A percentile compares a stretch with the other conserved stretches of the same genome.
Conservation (phyloP, 257 asterid species). For the Fraxinus anomala region DNA sequence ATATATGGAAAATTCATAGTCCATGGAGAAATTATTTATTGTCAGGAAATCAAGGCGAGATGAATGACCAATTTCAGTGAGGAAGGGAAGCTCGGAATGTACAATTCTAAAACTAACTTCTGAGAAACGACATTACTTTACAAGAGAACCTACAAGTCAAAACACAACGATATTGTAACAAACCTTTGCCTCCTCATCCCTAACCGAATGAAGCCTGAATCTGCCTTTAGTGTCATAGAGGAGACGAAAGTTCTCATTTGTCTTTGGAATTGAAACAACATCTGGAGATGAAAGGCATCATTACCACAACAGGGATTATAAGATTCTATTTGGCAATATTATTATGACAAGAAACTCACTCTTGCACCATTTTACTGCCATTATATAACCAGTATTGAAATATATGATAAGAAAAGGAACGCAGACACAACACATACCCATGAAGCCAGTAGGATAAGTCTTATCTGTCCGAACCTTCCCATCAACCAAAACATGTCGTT, state of each 20-base stretch:
- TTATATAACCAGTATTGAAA: neutral
- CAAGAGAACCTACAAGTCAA: neutral
- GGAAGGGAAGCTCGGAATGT: neutral
- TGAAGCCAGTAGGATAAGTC: neutral
- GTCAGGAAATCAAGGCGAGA: neutral
- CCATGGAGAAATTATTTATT: neutral
- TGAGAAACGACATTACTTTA: too few relatives aligned
- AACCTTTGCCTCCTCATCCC: constrained; percentile 44
- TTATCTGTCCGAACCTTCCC: neutral
- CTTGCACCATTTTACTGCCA: neutral
- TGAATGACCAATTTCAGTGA: neutral
- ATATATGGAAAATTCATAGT: neutral
- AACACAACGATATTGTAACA: neutral
- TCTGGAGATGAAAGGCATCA: constrained; percentile 12
- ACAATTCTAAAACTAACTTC: neutral
- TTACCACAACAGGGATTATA: neutral
- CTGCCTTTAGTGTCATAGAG: constrained; percentile 35
- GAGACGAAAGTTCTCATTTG: constrained; percentile 38
- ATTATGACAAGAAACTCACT: neutral
- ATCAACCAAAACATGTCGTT: neutral
- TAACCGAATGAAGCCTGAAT: constrained; percentile 33
- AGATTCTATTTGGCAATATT: neutral
- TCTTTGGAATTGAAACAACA: constrained; percentile 35
- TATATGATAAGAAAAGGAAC: neutral
- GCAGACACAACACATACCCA: neutral